These are phyloP conservation scores for Phytopythium chamaehyphon DNA, from an alignment of 352 stramenopile genomes.

Conservation along the genomic window DNA sequence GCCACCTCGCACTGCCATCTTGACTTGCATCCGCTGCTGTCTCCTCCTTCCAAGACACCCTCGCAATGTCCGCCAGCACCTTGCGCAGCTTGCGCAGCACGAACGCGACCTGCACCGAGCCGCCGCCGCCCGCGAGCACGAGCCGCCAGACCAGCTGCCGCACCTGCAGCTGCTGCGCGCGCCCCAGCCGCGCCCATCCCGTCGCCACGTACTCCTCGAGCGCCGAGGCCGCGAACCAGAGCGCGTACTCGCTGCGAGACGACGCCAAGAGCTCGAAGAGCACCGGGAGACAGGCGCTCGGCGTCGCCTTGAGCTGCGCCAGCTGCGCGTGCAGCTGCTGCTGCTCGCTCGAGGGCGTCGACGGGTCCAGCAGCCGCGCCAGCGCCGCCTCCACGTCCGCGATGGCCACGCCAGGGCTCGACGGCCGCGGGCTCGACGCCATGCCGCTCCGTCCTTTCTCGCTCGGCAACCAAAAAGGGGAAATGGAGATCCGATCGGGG, in stretches of 20 bases:
- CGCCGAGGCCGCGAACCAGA: conserved; percentile 72
- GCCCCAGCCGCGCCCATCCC: conserved; percentile 43
- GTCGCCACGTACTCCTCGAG: conserved; percentile 73
- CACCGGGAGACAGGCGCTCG: conserved; percentile 52
- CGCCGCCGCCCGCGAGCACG: conserved; percentile 17
- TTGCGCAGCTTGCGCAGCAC: conserved; percentile 68
- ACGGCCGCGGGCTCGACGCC: conserved; percentile 21
- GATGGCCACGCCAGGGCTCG: too few relatives aligned
- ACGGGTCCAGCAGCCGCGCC: conserved; percentile 47
- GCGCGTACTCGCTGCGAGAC: conserved; percentile 66
- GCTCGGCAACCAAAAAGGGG: too few relatives aligned
- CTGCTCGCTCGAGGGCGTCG: conserved; percentile 42
- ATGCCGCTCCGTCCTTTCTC: conserved; percentile 5
- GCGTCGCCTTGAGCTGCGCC: conserved; percentile 49
- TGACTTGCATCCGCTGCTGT: conserved; percentile 1
- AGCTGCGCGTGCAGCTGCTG: conserved; percentile 57
- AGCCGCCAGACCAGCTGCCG: conserved; percentile 71
- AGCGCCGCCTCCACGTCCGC: conserved; percentile 60
- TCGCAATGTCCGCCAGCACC: conserved; percentile 65
- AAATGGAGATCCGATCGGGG: too few relatives aligned
- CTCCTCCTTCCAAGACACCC: conserved; percentile 38
- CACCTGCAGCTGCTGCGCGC: conserved; percentile 35
- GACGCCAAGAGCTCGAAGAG: conserved; percentile 54
- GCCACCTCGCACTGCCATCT: conserved; percentile 30
- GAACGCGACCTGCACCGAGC: conserved; percentile 37